Base-by-base conservation (phyloP, 2,329 filamentous ascomycete genomes). In the Penicillium sp. region DNA sequence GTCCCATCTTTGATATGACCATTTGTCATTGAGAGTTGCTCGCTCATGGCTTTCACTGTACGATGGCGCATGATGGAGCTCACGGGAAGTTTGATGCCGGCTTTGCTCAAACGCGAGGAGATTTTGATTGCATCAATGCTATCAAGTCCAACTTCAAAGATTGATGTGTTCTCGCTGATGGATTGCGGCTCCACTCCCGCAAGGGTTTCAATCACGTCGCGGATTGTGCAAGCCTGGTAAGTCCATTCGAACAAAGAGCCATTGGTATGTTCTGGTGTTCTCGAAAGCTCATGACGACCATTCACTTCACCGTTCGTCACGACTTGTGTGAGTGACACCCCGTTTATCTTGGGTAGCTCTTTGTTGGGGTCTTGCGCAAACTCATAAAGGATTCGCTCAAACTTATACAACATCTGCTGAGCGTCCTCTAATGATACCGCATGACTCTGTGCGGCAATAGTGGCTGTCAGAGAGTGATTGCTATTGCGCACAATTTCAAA, bases 111-210 rank as follows among this genome's bases (percentile, higher is more conserved):
- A 53, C 86, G 83, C 0, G 91, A 87, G 0, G 90, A 89, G 0
- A 97, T 77, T 66, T 91, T 96, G 72, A 97, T 93, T 1, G 89
- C 84, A 73, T 97, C 93, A 57, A 97, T 96, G 68, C 93, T 96
- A 77, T 97, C 93, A 7, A 97, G 81, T 0, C 93, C 93, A 33
- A 97, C 81, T 65, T 93, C 87, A 39, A 96, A 87, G 12, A 97
- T 84, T 0, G 88, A 88, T 0, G 85, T 85, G 7, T 79, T 74
- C 51, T 84, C 82, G 1, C 76, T 71, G 38, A 96, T 77, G 0
- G 81, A 74, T 1, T 79, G 70, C 3, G 74, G 70, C 0, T 82
- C 70, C 0, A 87, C 68, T 0, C 81, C 82, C 1, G 87, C 84
- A 6, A 96, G 76, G 0, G 69, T 66, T 1, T 88, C 83, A 43